Evolutionary conservation across 169 alveolate genomes (phyloP), one percentile per base, ranked within the genome.

Genomic region (Eimeria sp.): DNA sequence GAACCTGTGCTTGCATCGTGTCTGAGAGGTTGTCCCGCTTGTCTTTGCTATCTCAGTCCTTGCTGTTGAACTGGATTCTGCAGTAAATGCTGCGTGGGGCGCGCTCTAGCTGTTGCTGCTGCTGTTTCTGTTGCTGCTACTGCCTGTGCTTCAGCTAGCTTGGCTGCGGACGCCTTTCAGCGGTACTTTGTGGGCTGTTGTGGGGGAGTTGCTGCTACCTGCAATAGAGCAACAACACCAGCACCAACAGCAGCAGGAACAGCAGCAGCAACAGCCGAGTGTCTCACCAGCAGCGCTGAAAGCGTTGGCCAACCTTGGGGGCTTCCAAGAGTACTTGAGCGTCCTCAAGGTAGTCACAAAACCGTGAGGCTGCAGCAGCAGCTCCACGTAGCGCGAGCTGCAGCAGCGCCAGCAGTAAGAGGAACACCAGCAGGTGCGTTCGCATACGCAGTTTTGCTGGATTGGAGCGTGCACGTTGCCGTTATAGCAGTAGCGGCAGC

Each of bases 151-250:
- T 78, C 89, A 78, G 89, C 89, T 78, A 43, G 89, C 89, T 54
- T 78, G 89, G 89, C 65, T 78, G 14, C 11, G 89, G 67, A 78
- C 89, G 49, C 89, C 89, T 43, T 49, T 78, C 20, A 78, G 89
- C 63, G 67, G 67, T 65, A 78, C 89, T 43, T 30, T 78, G 22
- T 78, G 89, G 89, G 61, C 65, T 14, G 65, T 78, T 43, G 89
- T 78, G 89, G 89, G 89, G 70, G 89, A 78, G 89, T 45, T 78
- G 89, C 89, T 78, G 22, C 89, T 78, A 65, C 89, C 89, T 22
- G 89, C 65, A 14, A 49, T 78, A 4, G 89, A 78, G 63, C 89
- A 78, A 10, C 89, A 78, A 34, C 89, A 78, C 67, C 89, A 78
- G 34, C 89, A 78, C 10, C 89, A 78, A 30, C 89, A 78, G 63